phyloP scores from a whole-genome alignment of 2,329 filamentous ascomycete species.

The Neurospora sp. region DNA sequence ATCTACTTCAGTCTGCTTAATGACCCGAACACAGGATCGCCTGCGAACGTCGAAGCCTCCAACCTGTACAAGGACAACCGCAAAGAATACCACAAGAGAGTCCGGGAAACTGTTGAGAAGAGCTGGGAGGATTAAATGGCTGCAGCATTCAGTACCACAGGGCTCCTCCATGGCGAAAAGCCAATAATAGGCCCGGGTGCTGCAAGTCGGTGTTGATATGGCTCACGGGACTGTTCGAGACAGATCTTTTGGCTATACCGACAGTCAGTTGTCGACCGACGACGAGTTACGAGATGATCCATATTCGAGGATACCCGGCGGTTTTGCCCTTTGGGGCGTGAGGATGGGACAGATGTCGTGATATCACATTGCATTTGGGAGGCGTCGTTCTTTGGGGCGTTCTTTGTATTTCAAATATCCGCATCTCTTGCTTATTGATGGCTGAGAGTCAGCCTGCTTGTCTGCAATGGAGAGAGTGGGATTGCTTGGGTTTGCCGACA shows the following conservation, averaged over 20 bases:
- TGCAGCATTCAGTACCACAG: background rate
- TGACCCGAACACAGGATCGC: slow-evolving; percentile 96
- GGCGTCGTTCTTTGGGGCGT: background rate
- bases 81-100: slow-evolving; percentile 90
- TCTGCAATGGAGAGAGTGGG: background rate
- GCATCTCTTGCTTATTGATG: background rate
- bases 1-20: slow-evolving; percentile 64
- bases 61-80: slow-evolving; percentile 98
- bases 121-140: slow-evolving; percentile 80
- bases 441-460: background rate
- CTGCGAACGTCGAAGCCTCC: slow-evolving; percentile 94
- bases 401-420: background rate
- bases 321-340: background rate
- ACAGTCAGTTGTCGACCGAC: background rate
- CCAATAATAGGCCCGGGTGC: background rate
- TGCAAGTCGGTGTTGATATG: background rate
- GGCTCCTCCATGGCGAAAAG: background rate
- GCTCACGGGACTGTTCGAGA: background rate
- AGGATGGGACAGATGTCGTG: background rate
- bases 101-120: slow-evolving; percentile 96
- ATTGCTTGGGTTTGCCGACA: background rate
- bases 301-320: background rate
- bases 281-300: background rate
- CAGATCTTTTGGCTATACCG: background rate
- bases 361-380: background rate